Percentiles rank a stretch among this genome's conserved stretches.
These are phyloP conservation scores for Hirsutella rhossiliensis DNA, from an alignment of 2,329 filamentous ascomycete species.

Conservation along the genomic window DNA sequence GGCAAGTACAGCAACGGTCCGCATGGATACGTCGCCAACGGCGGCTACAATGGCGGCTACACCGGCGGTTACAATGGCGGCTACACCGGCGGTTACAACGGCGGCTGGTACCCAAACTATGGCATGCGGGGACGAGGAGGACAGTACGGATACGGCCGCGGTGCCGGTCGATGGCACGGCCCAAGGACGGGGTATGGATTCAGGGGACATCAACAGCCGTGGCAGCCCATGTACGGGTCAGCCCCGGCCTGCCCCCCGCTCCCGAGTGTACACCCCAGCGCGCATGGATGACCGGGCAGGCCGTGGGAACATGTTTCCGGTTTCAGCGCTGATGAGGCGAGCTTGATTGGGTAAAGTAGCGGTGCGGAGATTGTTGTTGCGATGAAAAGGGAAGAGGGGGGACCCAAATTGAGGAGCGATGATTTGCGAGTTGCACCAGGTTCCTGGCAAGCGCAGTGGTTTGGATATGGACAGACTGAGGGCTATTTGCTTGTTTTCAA, in stretches of 20 bases:
- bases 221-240: not conserved
- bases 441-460: too few species aligned
- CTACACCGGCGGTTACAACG: not conserved
- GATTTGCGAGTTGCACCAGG: too few species aligned
- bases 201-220: not conserved
- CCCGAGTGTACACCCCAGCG: not conserved
- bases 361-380: too few species aligned
- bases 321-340: too few species aligned
- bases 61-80: too few species aligned
- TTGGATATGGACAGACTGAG: too few species aligned
- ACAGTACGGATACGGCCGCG: constrained; percentile 1
- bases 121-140: constrained; percentile 9
- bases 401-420: too few species aligned
- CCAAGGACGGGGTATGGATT: not conserved
- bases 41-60: not conserved
- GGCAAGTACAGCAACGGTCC: not conserved
- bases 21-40: not conserved
- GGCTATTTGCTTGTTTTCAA: too few species aligned
- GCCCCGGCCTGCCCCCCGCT: not conserved
- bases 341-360: too few species aligned
- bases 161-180: constrained; percentile 2
- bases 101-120: constrained; percentile 3
- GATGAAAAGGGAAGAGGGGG: too few species aligned
- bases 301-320: too few species aligned
- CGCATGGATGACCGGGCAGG: not conserved